These are phyloP conservation scores for Copromyces sp. DNA, from an alignment of 495 filamentous ascomycete genomes.

Conservation along the genomic window DNA sequence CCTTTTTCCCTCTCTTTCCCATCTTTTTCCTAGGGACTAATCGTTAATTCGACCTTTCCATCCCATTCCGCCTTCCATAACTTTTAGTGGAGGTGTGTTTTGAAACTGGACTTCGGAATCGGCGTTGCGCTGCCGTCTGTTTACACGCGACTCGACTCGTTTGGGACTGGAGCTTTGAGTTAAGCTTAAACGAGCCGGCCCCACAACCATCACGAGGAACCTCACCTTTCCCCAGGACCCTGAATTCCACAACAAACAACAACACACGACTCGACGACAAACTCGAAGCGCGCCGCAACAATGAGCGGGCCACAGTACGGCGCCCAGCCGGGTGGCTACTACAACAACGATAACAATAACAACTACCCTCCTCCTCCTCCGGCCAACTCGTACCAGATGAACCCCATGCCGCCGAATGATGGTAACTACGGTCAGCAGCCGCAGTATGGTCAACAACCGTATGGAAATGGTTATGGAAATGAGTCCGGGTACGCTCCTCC, in stretches of 20 bases:
- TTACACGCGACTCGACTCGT: neutral
- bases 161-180: neutral
- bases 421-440: conserved; percentile 11
- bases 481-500: neutral
- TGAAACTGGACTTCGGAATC: neutral
- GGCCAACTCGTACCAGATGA: conserved; percentile 17
- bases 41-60: neutral
- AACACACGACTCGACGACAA: neutral
- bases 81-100: neutral
- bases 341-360: conserved; percentile 11
- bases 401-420: conserved; percentile 9
- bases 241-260: neutral
- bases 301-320: neutral
- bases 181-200: neutral
- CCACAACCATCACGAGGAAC: neutral
- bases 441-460: neutral
- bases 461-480: conserved; percentile 10
- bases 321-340: conserved; percentile 8
- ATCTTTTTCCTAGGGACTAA: neutral
- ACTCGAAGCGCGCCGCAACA: neutral
- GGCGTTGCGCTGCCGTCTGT: neutral
- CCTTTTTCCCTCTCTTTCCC: neutral
- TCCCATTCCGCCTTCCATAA: neutral
- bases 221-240: neutral
- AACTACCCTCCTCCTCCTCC: conserved; percentile 14